Conservation (phyloP, 2,329 filamentous ascomycete genomes). For the Neurospora sp. region DNA sequence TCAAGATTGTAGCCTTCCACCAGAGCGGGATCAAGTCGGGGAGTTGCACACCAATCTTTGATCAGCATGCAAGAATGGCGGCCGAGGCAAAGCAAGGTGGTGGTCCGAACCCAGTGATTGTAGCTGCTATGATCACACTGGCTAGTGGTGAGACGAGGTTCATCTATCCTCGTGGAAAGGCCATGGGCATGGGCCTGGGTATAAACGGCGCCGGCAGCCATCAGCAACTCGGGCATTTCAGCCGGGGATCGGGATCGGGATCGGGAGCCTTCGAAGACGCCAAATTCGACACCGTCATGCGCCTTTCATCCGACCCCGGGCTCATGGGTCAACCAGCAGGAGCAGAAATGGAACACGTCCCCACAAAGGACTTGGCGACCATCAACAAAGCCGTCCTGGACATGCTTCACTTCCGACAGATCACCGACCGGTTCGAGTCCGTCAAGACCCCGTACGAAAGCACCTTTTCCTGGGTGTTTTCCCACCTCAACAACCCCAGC, state of each 20-base stretch:
- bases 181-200: not conserved
- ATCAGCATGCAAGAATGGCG: not conserved
- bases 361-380: not conserved
- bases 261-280: not conserved
- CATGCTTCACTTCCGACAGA: not conserved
- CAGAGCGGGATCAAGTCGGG: not conserved
- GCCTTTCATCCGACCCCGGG: not conserved
- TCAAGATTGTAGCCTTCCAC: not conserved
- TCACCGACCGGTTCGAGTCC: not conserved
- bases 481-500: not conserved
- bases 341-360: not conserved
- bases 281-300: not conserved
- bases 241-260: not conserved
- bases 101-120: not conserved
- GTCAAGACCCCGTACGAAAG: not conserved
- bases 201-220: not conserved
- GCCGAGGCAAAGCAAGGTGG: not conserved
- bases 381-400: not conserved
- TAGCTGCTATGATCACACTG: not conserved
- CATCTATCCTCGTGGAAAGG: not conserved
- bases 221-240: not conserved
- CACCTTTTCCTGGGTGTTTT: not conserved
- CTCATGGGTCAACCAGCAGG: not conserved
- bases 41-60: not conserved
- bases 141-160: not conserved